These are phyloP conservation scores for Rhizopogon rudus DNA, from an alignment of 768 basidiomycete genomes.

Conservation along the genomic window DNA sequence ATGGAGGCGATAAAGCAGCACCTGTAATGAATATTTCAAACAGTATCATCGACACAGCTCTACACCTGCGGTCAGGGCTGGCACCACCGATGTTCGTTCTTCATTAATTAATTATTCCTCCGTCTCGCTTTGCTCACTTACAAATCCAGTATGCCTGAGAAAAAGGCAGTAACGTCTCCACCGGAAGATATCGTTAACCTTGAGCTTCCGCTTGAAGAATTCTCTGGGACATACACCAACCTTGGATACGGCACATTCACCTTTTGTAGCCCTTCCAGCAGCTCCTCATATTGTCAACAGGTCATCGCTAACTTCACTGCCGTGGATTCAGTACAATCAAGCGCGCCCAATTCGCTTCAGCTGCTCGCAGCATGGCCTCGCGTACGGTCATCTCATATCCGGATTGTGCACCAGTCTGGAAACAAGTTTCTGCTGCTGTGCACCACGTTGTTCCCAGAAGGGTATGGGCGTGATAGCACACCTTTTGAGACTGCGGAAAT, in stretches of 20 bases:
- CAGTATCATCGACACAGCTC: constrained; percentile 20
- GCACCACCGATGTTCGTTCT: constrained; percentile 5
- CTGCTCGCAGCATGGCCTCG: constrained; percentile 30
- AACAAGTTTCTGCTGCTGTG: constrained; percentile 15
- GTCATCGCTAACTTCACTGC: constrained; percentile 23
- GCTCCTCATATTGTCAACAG: constrained; percentile 15
- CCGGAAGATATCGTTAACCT: neutral
- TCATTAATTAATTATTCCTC: neutral
- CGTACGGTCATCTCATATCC: constrained; percentile 33
- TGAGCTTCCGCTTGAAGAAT: constrained; percentile 16
- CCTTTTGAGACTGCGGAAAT: constrained; percentile 23
- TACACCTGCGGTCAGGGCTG: constrained; percentile 4
- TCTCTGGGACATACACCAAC: constrained; percentile 32
- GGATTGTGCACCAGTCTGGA: constrained; percentile 17
- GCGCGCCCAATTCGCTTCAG: constrained; percentile 1
- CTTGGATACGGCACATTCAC: constrained; percentile 34
- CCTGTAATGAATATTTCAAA: constrained; percentile 5
- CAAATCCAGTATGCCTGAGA: neutral
- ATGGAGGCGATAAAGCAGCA: constrained; percentile 17
- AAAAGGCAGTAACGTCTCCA: neutral
- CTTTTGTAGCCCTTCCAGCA: constrained; percentile 27
- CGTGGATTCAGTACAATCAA: constrained; percentile 15
- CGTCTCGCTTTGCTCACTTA: neutral
- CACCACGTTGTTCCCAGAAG: constrained; percentile 29
- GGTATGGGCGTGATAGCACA: constrained; percentile 32